Base-by-base conservation (phyloP, 2,329 filamentous ascomycete species). In the Macrophomina tecta region DNA sequence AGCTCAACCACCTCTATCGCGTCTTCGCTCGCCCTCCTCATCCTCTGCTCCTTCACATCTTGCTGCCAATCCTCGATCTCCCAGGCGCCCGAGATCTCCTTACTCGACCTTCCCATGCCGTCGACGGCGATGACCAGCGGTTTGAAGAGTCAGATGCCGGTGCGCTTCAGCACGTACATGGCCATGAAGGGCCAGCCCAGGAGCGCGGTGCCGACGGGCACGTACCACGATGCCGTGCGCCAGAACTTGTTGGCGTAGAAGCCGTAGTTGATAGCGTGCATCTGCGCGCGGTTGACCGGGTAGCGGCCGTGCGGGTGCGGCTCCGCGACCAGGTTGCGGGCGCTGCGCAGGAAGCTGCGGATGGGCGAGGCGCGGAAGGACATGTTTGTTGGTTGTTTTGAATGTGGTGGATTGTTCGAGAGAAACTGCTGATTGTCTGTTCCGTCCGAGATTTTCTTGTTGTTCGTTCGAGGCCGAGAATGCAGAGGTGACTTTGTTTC, bases 221-320 rank as follows among this genome's bases (percentile, higher is more conserved):
- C 64, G 70, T 72, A 75, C 77, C 73, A 72, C 36, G 64, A 49
- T 23, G 70, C 72, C 6, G 75, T 75, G 42, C 73, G 68, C 1
- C 64, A 65, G 0, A 77, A 70, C 60, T 70, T 73, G 49, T 69
- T 68, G 49, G 40, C 60, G 42, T 64, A 64, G 48, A 75, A 72
- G 40, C 73, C 69, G 9, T 67, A 68, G 14, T 69, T 73, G 46
- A 72, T 69, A 46, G 74, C 71, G 9, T 73, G 48, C 34, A 77
- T 75, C 1, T 75, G 66, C 34, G 69, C 46, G 34, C 70, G 68
- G 64, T 72, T 70, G 1, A 73, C 63, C 0, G 76, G 75, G 68
- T 73, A 74, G 52, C 77, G 74, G 5, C 71, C 73, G 66, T 75
- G 75, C 5, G 77, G 77, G 69, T 78, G 77, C 1, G 76, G 73